Percentiles rank a stretch among this genome's conserved stretches.
Evolutionary conservation across 73 alveolate genomes (phyloP).

Genomic region (Tetrahymena elliotti): DNA sequence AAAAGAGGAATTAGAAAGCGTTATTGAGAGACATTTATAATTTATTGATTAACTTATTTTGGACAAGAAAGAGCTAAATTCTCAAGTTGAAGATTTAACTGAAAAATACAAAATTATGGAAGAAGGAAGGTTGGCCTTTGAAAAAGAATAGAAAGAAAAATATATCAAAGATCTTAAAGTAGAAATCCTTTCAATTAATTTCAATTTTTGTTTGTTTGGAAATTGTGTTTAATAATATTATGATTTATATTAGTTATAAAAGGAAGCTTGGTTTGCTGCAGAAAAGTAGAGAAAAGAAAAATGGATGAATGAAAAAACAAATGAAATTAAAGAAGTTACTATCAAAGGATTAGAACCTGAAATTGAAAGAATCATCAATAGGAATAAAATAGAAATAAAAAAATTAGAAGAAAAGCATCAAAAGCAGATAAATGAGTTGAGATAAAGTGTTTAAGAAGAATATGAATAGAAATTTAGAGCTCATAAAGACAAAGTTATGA

Average conservation of each 20-base stretch:
- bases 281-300: conserved; percentile 83
- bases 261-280: conserved; percentile 88
- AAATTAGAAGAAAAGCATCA: conserved; percentile 60
- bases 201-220: not conserved
- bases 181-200: conserved; percentile 4
- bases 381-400: conserved; percentile 75
- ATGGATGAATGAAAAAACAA: conserved; percentile 88
- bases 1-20: conserved; percentile 55
- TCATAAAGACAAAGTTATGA: conserved; percentile 63
- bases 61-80: conserved; percentile 51
- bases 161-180: conserved; percentile 74
- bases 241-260: not conserved
- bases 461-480: conserved; percentile 67
- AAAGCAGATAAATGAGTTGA: conserved; percentile 48
- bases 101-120: conserved; percentile 61
- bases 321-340: conserved; percentile 84
- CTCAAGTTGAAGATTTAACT: conserved; percentile 50
- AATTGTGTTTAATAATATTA: not conserved
- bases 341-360: conserved; percentile 93
- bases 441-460: conserved; percentile 62
- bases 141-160: conserved; percentile 59
- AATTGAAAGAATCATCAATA: conserved; percentile 73
- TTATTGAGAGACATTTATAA: conserved; percentile 47
- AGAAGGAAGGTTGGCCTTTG: conserved; percentile 49
- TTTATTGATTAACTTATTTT: conserved; percentile 51